Evolutionary conservation across 164 flowering plant species (phyloP).

Genomic region (Litsea cubeba): DNA sequence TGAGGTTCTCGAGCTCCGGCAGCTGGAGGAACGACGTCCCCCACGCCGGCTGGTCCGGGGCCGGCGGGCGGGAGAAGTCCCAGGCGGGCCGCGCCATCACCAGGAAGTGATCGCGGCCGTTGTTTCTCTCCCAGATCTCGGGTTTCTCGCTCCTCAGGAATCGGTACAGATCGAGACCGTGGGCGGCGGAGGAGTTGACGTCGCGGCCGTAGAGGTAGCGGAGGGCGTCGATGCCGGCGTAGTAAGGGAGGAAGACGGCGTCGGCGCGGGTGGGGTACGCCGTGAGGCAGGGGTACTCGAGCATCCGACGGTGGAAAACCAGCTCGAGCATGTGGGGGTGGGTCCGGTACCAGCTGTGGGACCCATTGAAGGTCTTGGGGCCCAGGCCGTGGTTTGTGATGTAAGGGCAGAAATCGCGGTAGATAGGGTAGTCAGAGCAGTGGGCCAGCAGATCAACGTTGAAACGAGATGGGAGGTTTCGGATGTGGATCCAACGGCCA

Average conservation of each 20-base stretch:
- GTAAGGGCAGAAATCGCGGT: slow-evolving; percentile 63
- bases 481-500: slow-evolving; percentile 63
- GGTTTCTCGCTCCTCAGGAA: slow-evolving; percentile 39
- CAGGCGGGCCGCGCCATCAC: slow-evolving; percentile 87
- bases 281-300: slow-evolving; percentile 86
- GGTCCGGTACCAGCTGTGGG: slow-evolving; percentile 87
- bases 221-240: slow-evolving; percentile 59
- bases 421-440: slow-evolving; percentile 67
- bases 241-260: slow-evolving; percentile 85
- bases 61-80: slow-evolving; percentile 74
- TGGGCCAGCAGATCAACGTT: slow-evolving; percentile 62
- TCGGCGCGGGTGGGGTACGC: slow-evolving; percentile 53
- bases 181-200: slow-evolving; percentile 28
- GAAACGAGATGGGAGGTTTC: slow-evolving; percentile 70
- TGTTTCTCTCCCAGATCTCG: slow-evolving; percentile 40
- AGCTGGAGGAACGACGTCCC: slow-evolving; percentile 82
- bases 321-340: slow-evolving; percentile 74
- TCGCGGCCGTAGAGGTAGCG: slow-evolving; percentile 76
- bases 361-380: slow-evolving; percentile 69
- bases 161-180: slow-evolving; percentile 53
- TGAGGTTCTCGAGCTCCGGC: slow-evolving; percentile 76
- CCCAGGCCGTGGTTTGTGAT: slow-evolving; percentile 84
- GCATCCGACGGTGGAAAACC: slow-evolving; percentile 80
- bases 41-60: slow-evolving; percentile 57
- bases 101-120: slow-evolving; percentile 76